phyloP scores from a whole-genome alignment of 225 moss, liverwort and hornwort species.

The Polytrichum formosum region DNA sequence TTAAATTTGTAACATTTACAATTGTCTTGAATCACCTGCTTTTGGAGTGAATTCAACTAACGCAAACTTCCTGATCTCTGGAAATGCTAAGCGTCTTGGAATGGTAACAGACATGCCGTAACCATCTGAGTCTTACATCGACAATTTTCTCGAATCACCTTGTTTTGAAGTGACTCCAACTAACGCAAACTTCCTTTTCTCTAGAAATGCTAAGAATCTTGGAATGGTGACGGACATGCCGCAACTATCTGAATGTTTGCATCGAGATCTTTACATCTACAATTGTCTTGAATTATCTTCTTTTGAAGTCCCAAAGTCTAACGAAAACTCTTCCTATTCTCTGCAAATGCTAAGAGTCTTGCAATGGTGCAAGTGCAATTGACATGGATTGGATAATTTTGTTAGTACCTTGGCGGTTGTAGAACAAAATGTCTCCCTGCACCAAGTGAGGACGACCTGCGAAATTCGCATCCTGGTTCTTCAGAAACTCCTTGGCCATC shows the following conservation, averaged over 20 bases:
- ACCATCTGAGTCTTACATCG: neutral
- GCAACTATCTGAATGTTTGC: neutral
- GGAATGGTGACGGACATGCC: no score
- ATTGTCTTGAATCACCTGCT: neutral
- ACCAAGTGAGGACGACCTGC: neutral
- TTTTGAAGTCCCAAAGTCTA: no score
- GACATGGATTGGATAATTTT: neutral
- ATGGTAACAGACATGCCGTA: no score
- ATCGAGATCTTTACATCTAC: neutral
- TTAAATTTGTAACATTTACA: neutral
- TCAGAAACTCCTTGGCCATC: neutral
- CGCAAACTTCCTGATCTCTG: no score
- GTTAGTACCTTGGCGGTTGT: constrained; percentile 1
- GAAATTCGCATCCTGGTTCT: constrained; percentile 3
- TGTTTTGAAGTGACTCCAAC: no score
- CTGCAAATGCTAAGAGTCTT: no score
- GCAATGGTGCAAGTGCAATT: neutral
- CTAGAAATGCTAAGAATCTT: no score
- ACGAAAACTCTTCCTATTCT: no score
- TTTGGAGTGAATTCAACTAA: no score
- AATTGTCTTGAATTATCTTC: neutral
- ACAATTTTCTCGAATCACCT: neutral
- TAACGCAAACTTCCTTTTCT: no score
- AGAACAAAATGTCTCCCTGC: neutral
- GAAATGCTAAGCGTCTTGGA: no score